Conservation (phyloP, 179 eudicot genomes). For the Camellia oleifera region DNA sequence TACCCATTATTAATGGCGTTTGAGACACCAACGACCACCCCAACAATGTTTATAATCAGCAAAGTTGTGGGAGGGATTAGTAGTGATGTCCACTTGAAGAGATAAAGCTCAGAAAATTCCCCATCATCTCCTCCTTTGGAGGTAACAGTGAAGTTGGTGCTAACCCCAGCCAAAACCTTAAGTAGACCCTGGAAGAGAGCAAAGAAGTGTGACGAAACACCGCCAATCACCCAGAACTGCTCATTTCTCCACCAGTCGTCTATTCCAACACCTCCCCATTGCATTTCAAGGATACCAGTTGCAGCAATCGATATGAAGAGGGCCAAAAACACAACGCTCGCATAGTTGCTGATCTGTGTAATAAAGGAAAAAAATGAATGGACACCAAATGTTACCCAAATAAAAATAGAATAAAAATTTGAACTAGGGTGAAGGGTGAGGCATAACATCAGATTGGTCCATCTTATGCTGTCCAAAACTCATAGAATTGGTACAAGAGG, state of each 20-base stretch:
- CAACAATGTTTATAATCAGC: slow-evolving; percentile 38
- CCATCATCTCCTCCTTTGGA: slow-evolving; percentile 74
- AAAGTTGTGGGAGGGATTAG: slow-evolving; percentile 44
- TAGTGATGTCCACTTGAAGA: slow-evolving; percentile 48
- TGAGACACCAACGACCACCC: slow-evolving; percentile 40
- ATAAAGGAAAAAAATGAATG: neutral
- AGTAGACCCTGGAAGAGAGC: slow-evolving; percentile 91
- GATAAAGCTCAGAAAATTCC: slow-evolving; percentile 40
- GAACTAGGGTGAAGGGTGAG: neutral
- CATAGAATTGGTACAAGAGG: neutral
- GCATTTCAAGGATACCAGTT: slow-evolving; percentile 79
- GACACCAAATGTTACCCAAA: neutral
- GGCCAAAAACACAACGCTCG: slow-evolving; percentile 73
- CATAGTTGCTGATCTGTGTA: slow-evolving; percentile 78
- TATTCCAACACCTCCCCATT: slow-evolving; percentile 78
- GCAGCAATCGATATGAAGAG: slow-evolving; percentile 83
- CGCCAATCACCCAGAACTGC: slow-evolving; percentile 96
- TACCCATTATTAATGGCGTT: slow-evolving; percentile 45
- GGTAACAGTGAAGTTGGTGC: slow-evolving; percentile 85
- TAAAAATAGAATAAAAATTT: neutral
- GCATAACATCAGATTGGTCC: neutral
- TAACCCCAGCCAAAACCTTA: slow-evolving; percentile 79
- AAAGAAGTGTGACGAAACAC: slow-evolving; percentile 81
- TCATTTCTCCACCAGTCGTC: slow-evolving; percentile 95
- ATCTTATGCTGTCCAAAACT: neutral